Base-by-base conservation (phyloP, 2,329 filamentous ascomycete genomes). In the Hymenoscyphus repandus region DNA sequence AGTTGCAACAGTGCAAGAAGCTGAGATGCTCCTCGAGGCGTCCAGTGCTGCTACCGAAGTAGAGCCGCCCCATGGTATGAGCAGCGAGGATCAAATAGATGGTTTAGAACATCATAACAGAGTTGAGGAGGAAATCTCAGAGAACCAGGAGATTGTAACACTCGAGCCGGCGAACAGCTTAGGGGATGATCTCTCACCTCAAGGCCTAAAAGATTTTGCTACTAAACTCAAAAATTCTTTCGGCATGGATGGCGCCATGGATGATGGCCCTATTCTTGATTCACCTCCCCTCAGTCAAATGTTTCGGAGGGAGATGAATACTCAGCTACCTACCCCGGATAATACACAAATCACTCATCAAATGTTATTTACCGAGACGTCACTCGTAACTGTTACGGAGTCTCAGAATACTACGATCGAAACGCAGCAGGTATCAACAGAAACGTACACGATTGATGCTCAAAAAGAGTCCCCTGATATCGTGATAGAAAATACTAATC, bases 281-380 rank as follows among this genome's bases (percentile, higher is more conserved):
- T 43, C 40, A 12, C 15, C 40, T 31, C 13, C 38, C 5, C 34
- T 3, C 34, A 27, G 22, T 27, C 22, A 27, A 27, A 27, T 27
- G 22, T 27, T 27, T 27, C 34, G 42, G 10, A 27, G n/a, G 20
- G 10, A 17, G 10, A 39, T 44, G 10, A 58, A 53, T 34, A 45
- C 10, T 2, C 62, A 64, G 46, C 53, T 63, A 18, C 59, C 57
- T 40, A 63, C 61, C 2, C 62, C 61, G n/a, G 58, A 60, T 46
- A 55, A 56, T 45, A 64, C 62, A 1, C 62, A 63, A 39, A 12
- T 47, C 22, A 51, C 53, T 5, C 34, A 53, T 32, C 50, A 47
- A 33, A 10, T 51, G 2, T 15, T 54, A 13, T 56, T 54, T 13
- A 7, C 53, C 11, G 53, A 57, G 13, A 31, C 38, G 12, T 59